These are phyloP conservation scores for Russula vinacea DNA, from an alignment of 768 basidiomycete genomes.

Conservation along the genomic window DNA sequence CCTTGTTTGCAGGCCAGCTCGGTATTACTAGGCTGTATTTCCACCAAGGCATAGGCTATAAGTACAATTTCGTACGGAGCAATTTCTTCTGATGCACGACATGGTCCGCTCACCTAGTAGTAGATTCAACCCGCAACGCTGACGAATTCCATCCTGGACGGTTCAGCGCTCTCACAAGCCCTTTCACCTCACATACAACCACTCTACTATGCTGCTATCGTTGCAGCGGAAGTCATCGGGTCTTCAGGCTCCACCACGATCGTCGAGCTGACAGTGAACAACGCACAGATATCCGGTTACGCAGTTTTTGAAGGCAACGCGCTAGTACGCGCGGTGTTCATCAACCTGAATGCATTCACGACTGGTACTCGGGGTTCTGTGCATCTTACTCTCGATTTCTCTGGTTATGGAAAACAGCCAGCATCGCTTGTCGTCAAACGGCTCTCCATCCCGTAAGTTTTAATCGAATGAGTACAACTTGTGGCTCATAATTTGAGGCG, in stretches of 20 bases:
- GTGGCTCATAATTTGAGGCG: slow-evolving; percentile 1
- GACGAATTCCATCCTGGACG: slow-evolving; percentile 56
- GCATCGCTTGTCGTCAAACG: slow-evolving; percentile 46
- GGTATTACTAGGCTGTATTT: slow-evolving; percentile 56
- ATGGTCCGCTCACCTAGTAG: background rate
- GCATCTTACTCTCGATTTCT: slow-evolving; percentile 10
- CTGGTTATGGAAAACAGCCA: slow-evolving; percentile 34
- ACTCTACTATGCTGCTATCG: slow-evolving; percentile 61
- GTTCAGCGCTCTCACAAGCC: slow-evolving; percentile 47
- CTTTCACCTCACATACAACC: slow-evolving; percentile 61
- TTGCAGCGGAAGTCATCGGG: slow-evolving; percentile 58
- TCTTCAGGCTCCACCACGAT: slow-evolving; percentile 41
- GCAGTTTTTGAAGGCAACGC: slow-evolving; percentile 51
- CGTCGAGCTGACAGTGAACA: slow-evolving; percentile 49
- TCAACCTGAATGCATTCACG: slow-evolving; percentile 52
- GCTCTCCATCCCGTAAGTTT: slow-evolving; percentile 46
- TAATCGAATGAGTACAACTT: background rate
- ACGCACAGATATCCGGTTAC: slow-evolving; percentile 54
- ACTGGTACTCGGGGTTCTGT: slow-evolving; percentile 13
- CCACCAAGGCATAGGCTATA: slow-evolving; percentile 68
- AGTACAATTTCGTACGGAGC: slow-evolving; percentile 55
- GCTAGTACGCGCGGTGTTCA: slow-evolving; percentile 52
- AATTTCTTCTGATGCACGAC: no score
- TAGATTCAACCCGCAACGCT: slow-evolving; percentile 64
- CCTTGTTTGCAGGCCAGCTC: slow-evolving; percentile 54